Percentiles rank a stretch among this genome's conserved stretches.
phyloP scores from a whole-genome alignment of 2,329 filamentous ascomycete species.

The Dendrostoma leiphaemia region DNA sequence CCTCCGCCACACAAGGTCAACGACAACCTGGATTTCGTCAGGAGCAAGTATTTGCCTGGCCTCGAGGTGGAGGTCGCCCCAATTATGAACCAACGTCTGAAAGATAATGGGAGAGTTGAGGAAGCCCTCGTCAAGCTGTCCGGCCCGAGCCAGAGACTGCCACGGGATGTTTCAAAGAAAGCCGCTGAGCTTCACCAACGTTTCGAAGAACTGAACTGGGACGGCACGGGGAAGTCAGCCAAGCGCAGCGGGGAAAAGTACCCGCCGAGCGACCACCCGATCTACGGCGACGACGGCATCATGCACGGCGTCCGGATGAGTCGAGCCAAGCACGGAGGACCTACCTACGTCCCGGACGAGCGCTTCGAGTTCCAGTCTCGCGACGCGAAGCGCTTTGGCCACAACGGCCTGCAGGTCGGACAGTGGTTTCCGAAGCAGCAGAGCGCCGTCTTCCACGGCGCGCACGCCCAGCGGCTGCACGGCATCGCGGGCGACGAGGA shows the following conservation, averaged over 20 bases:
- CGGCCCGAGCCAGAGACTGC: not conserved
- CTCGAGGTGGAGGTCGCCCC: not conserved
- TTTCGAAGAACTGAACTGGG: conserved; percentile 8
- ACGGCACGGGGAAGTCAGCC: not conserved
- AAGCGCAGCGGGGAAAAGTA: not conserved
- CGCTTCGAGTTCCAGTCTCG: conserved; percentile 2
- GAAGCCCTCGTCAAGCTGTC: not conserved
- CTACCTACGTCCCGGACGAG: conserved; percentile 16
- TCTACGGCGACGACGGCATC: conserved; percentile 29
- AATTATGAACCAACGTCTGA: not conserved
- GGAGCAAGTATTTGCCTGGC: not conserved
- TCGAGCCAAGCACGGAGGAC: not conserved
- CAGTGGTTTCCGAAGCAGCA: conserved; percentile 55
- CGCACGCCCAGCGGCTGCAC: conserved; percentile 45
- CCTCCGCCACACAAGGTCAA: not conserved
- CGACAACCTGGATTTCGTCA: not conserved
- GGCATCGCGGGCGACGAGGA: conserved; percentile 49
- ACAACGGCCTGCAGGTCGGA: conserved; percentile 35
- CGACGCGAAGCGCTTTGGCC: conserved; percentile 21
- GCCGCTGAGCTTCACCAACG: conserved; percentile 2
- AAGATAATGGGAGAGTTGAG: not conserved
- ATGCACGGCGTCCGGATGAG: conserved; percentile 27
- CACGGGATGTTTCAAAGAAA: not conserved
- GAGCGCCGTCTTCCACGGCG: conserved; percentile 49
- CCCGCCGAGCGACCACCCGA: conserved; percentile 25